Evolutionary conservation across 345 rosid genomes (phyloP).

Genomic region (Salix suchowensis): DNA sequence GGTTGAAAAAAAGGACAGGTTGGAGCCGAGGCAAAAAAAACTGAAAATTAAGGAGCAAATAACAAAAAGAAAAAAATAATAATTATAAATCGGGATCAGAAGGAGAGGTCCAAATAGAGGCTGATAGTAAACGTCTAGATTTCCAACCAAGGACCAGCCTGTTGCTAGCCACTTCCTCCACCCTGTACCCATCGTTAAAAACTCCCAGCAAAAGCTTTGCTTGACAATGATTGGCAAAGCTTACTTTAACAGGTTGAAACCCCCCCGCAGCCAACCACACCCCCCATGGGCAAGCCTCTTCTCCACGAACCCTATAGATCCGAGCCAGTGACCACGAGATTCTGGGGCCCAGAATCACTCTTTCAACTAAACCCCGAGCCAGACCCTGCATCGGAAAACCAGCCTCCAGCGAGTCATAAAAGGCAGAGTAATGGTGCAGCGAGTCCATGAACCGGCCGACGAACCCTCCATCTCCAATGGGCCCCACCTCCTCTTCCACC

Average conservation of each 20-base stretch:
- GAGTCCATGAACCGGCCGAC: conserved; percentile 70
- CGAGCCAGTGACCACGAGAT: conserved; percentile 51
- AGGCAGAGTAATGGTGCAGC: conserved; percentile 76
- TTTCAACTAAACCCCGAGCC: conserved; percentile 63
- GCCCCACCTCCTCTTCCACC: conserved; percentile 69
- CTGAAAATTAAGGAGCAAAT: not conserved
- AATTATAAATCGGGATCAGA: conserved; percentile 32
- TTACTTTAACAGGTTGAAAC: conserved; percentile 39
- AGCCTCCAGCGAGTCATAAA: conserved; percentile 74
- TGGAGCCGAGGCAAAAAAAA: too few species aligned
- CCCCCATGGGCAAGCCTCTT: conserved; percentile 42
- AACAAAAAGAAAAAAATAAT: not conserved
- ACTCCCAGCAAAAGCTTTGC: conserved; percentile 72
- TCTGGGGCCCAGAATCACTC: conserved; percentile 64
- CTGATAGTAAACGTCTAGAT: conserved; percentile 68
- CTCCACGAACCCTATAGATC: conserved; percentile 32
- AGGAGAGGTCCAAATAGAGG: conserved; percentile 62
- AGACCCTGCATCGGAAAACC: conserved; percentile 62
- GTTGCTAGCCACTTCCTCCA: conserved; percentile 59
- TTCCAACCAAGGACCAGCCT: conserved; percentile 82
- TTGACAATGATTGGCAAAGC: conserved; percentile 83
- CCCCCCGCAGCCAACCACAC: conserved; percentile 49
- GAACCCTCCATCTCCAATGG: conserved; percentile 50
- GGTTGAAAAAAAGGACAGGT: not conserved
- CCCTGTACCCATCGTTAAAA: conserved; percentile 68